Conservation (phyloP, 2,329 filamentous ascomycete species). For the Pseudogymnoascus sp. region DNA sequence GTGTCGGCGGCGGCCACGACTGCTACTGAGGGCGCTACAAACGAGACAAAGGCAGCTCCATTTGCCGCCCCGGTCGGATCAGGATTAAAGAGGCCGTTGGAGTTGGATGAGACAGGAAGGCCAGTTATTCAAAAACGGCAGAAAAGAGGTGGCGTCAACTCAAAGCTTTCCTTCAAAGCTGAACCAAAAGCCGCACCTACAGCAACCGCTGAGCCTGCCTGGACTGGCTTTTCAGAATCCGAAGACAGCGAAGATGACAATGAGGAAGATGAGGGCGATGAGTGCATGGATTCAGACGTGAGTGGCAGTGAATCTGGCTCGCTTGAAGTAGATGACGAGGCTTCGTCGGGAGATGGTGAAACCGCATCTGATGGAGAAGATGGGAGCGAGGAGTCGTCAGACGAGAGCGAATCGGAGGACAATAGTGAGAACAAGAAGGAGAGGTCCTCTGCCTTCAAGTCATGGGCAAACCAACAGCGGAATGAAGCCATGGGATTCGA, state of each 20-base stretch:
- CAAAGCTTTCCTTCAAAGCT: slow-evolving; percentile 38
- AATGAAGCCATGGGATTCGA: slow-evolving; percentile 71
- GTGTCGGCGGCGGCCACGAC: slow-evolving; percentile 12
- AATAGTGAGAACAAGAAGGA: slow-evolving; percentile 31
- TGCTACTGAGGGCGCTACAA: slow-evolving; percentile 1
- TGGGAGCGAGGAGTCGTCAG: slow-evolving; percentile 19
- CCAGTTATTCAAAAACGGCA: slow-evolving; percentile 80
- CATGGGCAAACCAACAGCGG: slow-evolving; percentile 80
- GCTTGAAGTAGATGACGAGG: slow-evolving; percentile 14
- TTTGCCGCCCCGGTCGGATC: background rate
- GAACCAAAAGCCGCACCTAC: slow-evolving; percentile 31
- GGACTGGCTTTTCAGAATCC: slow-evolving; percentile 47
- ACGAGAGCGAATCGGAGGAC: slow-evolving; percentile 26
- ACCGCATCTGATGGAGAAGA: slow-evolving; percentile 23
- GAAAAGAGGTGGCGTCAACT: slow-evolving; percentile 54
- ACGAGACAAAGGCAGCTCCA: background rate
- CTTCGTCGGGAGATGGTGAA: slow-evolving; percentile 9
- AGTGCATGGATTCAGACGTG: slow-evolving; percentile 16
- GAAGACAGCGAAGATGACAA: slow-evolving; percentile 14
- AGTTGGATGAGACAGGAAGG: slow-evolving; percentile 63
- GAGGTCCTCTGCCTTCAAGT: slow-evolving; percentile 69
- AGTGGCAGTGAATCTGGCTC: slow-evolving; percentile 16
- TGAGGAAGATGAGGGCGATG: slow-evolving; percentile 13
- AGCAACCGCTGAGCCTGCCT: slow-evolving; percentile 41
- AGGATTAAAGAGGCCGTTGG: slow-evolving; percentile 79